Percentiles rank a stretch among this genome's conserved stretches.
Evolutionary conservation across 805 yeast species (phyloP).

Genomic region (Kuraishia molischiana): DNA sequence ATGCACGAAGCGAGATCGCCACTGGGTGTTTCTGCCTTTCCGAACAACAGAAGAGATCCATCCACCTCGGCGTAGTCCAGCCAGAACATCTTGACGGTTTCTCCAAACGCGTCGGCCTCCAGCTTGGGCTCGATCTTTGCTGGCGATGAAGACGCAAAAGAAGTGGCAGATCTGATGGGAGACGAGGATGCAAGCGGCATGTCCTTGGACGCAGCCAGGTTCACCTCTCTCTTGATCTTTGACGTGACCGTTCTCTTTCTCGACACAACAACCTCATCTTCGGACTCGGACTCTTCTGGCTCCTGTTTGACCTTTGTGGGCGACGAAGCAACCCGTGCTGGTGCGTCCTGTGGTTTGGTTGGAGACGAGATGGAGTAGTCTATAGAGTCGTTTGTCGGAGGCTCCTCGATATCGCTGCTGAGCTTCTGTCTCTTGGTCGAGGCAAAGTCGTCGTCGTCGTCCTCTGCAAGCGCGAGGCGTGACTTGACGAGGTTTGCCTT

Average conservation of each 20-base stretch:
- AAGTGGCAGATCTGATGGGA: conserved; percentile 7
- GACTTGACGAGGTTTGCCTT: neutral
- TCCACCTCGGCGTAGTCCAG: conserved; percentile 78
- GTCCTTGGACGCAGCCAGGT: conserved; percentile 23
- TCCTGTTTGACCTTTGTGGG: neutral
- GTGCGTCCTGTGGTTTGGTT: neutral
- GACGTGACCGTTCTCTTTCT: conserved; percentile 38
- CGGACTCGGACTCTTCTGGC: conserved; percentile 40
- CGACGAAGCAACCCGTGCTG: neutral
- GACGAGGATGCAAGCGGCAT: conserved; percentile 10
- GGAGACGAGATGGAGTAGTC: neutral
- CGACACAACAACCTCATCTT: conserved; percentile 46
- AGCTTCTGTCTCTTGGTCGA: conserved; percentile 1
- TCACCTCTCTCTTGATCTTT: conserved; percentile 30
- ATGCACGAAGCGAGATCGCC: conserved; percentile 60
- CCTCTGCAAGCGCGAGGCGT: neutral
- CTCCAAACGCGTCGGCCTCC: conserved; percentile 29
- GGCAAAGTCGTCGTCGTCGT: neutral
- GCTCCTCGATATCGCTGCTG: conserved; percentile 5
- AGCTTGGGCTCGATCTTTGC: conserved; percentile 15
- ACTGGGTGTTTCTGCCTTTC: conserved; percentile 58
- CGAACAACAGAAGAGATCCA: conserved; percentile 61
- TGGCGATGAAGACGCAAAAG: conserved; percentile 9
- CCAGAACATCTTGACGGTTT: conserved; percentile 70
- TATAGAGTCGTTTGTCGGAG: conserved; percentile 15